Evolutionary conservation across 2,329 filamentous ascomycete species (phyloP), one percentile per base, ranked within the genome.

Genomic region (Trichoderma sp.): DNA sequence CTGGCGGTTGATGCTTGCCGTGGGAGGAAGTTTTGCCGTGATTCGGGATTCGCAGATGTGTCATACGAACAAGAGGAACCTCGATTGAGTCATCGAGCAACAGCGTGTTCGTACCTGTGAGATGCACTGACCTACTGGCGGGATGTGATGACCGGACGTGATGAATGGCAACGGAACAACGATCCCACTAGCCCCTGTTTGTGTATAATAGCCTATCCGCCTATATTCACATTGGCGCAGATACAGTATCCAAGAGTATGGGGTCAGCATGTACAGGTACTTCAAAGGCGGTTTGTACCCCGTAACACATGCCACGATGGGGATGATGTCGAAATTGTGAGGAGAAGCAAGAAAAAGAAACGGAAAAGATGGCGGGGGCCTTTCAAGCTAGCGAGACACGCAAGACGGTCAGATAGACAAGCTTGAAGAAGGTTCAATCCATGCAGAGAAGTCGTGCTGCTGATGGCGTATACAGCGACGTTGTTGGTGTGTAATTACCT

Each of bases 341-440:
- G 61, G 25, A 65, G 25, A 13, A 34, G 25, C 35, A 65, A 65
- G 63, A 65, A 65, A 65, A 65, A 65, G 52, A 65, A 57, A 57
- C 63, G 63, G 63, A 65, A 48, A 32, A 19, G 17, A 32, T 53
- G n/a, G 63, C 63, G 63, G 63, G 63, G 61, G 52, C 50, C n/a
- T n/a, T 17, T 39, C 56, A 27, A 12, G n/a, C 35, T 59, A 59
- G 56, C 2, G 25, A 59, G 56, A 13, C 22, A 32, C n/a, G 59
- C 58, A 22, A 37, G 42, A 12, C 32, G 8, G 42, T 35, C 39
- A 61, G 29, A 17, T 34, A 34, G 25, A 19, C 13, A 57, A 48
- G 42, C 19, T 19, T 65, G 37, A 65, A 65, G 27, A 57, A 22
- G 39, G 56, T 45, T 56, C 50, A 64, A 56, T 34, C 19, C 13